A percentile compares a stretch with the other conserved stretches of the same genome.
phyloP scores from a whole-genome alignment of 2,329 filamentous ascomycete species.

The Curvularia eragrostidis region DNA sequence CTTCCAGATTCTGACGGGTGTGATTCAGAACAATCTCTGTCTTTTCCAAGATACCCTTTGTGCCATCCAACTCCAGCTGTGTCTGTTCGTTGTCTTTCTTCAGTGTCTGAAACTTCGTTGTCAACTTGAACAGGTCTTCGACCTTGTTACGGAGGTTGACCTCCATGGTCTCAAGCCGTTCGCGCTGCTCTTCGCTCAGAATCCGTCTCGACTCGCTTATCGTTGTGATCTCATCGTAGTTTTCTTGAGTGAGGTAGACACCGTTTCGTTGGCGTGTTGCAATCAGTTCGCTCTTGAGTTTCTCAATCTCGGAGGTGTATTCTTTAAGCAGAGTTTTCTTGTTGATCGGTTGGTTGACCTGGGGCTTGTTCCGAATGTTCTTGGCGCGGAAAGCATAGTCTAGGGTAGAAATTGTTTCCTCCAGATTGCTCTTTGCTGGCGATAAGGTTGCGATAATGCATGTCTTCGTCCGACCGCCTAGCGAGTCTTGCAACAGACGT shows the following conservation, averaged over 20 bases:
- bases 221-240: constrained; percentile 87
- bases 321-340: constrained; percentile 93
- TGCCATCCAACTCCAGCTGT: constrained; percentile 74
- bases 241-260: constrained; percentile 88
- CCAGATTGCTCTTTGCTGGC: constrained; percentile 90
- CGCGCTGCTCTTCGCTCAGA: constrained; percentile 87
- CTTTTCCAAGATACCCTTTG: constrained; percentile 81
- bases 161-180: constrained; percentile 92
- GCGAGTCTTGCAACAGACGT: constrained; percentile 90
- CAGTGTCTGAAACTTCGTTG: constrained; percentile 82
- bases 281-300: constrained; percentile 90
- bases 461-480: constrained; percentile 94
- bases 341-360: constrained; percentile 88
- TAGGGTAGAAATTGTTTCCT: constrained; percentile 97
- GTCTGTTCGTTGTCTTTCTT: constrained; percentile 90
- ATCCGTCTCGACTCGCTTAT: constrained; percentile 93
- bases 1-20: constrained; percentile 76
- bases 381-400: constrained; percentile 98
- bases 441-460: constrained; percentile 98
- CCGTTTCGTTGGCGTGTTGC: constrained; percentile 92
- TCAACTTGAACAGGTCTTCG: constrained; percentile 87
- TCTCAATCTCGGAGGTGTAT: constrained; percentile 91
- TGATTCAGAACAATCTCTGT: constrained; percentile 83
- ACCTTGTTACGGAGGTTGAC: constrained; percentile 89
- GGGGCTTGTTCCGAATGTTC: constrained; percentile 97